Evolutionary conservation across 495 filamentous ascomycete species (phyloP).

Genomic region (Diplogelasinospora grovesii): DNA sequence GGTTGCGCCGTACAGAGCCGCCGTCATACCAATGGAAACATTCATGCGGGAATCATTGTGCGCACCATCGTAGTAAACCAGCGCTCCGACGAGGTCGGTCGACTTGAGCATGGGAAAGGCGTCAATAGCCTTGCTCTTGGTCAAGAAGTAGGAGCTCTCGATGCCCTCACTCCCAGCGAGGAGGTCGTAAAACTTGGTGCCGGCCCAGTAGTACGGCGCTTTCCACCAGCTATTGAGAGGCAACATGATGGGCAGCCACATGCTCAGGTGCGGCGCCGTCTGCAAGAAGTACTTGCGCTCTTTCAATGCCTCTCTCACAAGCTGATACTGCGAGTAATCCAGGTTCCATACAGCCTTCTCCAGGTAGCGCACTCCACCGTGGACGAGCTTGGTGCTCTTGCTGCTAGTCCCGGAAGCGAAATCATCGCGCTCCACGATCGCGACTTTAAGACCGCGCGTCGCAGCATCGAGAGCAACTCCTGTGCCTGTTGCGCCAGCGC

Average conservation of each 20-base stretch:
- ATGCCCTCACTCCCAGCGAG: constrained; percentile 94
- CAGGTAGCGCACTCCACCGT: constrained; percentile 92
- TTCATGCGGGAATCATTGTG: constrained; percentile 99
- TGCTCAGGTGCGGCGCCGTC: constrained; percentile 90
- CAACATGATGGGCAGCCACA: constrained; percentile 96
- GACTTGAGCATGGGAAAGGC: constrained; percentile 96
- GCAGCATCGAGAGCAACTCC: constrained; percentile 93
- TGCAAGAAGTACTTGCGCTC: constrained; percentile 95
- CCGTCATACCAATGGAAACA: constrained; percentile 91
- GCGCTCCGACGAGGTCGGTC: constrained; percentile 75
- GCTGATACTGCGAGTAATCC: constrained; percentile 89
- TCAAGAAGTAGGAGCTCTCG: constrained; percentile 94
- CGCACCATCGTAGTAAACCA: constrained; percentile 97
- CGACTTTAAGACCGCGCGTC: constrained; percentile 87
- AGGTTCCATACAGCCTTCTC: constrained; percentile 97
- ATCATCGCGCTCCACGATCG: constrained; percentile 90
- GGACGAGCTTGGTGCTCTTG: constrained; percentile 96
- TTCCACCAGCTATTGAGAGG: constrained; percentile 96
- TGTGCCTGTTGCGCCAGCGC: constrained; percentile 85
- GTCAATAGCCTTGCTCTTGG: constrained; percentile 88
- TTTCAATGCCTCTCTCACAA: constrained; percentile 91
- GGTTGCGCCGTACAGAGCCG: constrained; percentile 85
- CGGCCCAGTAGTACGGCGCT: constrained; percentile 93
- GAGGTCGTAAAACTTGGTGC: constrained; percentile 92
- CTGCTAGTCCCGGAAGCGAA: constrained; percentile 91